phyloP scores from a whole-genome alignment of 164 flowering plant species.

The Taxillus chinensis region DNA sequence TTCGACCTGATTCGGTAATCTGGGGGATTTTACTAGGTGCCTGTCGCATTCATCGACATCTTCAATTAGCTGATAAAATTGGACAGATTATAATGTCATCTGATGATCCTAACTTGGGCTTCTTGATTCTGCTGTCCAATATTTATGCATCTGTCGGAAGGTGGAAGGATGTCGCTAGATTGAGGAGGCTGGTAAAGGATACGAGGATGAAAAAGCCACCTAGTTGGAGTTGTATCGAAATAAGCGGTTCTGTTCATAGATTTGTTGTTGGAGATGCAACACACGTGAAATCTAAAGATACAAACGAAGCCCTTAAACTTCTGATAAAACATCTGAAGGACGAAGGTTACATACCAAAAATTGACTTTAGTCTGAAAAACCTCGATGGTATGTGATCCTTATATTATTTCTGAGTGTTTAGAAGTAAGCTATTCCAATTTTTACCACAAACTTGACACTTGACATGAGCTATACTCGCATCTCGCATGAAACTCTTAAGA shows the following conservation, averaged over 20 bases:
- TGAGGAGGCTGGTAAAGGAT: conserved; percentile 12
- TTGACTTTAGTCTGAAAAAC: not conserved
- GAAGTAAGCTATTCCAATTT: not conserved
- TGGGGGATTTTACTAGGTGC: conserved; percentile 16
- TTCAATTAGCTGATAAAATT: conserved; percentile 9
- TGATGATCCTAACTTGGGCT: conserved; percentile 7
- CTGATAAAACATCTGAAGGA: conserved; percentile 6
- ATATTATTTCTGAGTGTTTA: not conserved
- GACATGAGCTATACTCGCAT: no score
- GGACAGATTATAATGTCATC: conserved; percentile 1
- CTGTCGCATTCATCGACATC: conserved; percentile 12
- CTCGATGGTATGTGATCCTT: conserved; percentile 4
- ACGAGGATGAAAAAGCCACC: conserved; percentile 5
- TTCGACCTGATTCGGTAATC: conserved; percentile 9
- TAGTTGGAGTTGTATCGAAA: conserved; percentile 14
- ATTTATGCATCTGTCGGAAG: conserved; percentile 14
- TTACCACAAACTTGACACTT: not conserved
- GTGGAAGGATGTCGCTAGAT: conserved; percentile 14
- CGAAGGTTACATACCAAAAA: conserved; percentile 13
- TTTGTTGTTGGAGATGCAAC: conserved; percentile 12
- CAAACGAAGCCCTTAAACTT: conserved; percentile 1
- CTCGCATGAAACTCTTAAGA: no score
- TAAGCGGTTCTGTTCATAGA: conserved; percentile 7
- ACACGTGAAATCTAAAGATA: conserved; percentile 10
- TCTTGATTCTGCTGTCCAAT: conserved; percentile 10